Evolutionary conservation across 768 basidiomycete species (phyloP), one percentile per base, ranked within the genome.

Genomic region (Polyporus arcularius): DNA sequence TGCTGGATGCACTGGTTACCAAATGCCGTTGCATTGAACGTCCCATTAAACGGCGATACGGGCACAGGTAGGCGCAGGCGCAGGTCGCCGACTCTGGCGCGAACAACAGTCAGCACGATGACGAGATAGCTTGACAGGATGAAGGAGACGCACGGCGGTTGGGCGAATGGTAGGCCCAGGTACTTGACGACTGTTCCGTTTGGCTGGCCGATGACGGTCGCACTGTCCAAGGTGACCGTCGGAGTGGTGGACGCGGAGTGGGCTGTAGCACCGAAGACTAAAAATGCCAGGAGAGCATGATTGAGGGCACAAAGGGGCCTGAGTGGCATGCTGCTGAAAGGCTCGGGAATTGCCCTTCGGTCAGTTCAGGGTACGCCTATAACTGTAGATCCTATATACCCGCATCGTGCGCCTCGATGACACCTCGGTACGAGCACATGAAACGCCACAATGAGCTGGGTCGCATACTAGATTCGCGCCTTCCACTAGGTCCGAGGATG

Each of bases 101-200:
- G 8, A 18, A 12, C 1, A 53, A 12, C 8, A 28, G 21, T 30
- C 18, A 43, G 46, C 21, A 11, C 35, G 6, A 35, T 9, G 26
- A 48, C 26, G 26, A 5, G 14, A 18, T 48, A 7, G 46, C 4
- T 2, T 35, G 7, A 35, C 21, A 5, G 45, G 12, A 21, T 28
- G 16, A 26, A n/a, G 6, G 28, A 16, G n/a, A 41, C 73, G 42
- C 56, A 74, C 71, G 71, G 70, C 3, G 73, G 68, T 55, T 64
- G 40, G 3, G 72, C 73, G 47, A 62, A 74, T 3, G 73, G 73
- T 21, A 74, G 67, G 32, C 73, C 70, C 16, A 70, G 43, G 47
- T 70, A 74, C 16, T 45, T 58, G 16, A 59, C 50, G 0, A 61
- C 43, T 7, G 26, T 51, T 8, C 59, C 62, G 16, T 43, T 30